Percentiles rank a stretch among this genome's conserved stretches.
These are phyloP conservation scores for Sporothrix variecibatus DNA, from an alignment of 2,329 filamentous ascomycete species.

Conservation along the genomic window DNA sequence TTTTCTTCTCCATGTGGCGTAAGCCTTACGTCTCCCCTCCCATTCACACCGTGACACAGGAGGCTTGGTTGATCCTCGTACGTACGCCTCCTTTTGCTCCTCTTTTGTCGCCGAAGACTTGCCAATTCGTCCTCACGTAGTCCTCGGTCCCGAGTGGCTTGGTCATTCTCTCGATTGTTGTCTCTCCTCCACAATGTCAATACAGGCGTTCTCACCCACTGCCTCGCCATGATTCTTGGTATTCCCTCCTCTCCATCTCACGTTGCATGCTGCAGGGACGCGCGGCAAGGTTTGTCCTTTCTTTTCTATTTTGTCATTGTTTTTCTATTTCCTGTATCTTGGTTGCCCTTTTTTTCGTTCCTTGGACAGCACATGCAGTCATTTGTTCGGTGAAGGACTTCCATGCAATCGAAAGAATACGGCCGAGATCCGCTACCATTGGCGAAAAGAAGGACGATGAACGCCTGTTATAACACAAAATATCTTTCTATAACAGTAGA, in stretches of 20 bases:
- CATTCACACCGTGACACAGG: neutral
- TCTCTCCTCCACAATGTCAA: neutral
- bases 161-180: neutral
- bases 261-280: constrained; percentile 19
- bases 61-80: neutral
- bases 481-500: neutral
- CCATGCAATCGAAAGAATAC: neutral
- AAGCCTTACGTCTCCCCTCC: constrained; percentile 2
- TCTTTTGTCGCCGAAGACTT: neutral
- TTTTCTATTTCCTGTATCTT: neutral
- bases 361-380: neutral
- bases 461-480: neutral
- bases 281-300: neutral
- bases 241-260: neutral
- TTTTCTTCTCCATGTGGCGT: neutral
- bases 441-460: neutral
- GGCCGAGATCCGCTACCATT: neutral
- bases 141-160: constrained; percentile 12
- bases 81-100: neutral
- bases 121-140: neutral
- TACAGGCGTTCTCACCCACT: neutral
- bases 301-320: neutral
- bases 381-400: neutral
- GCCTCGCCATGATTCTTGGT: neutral
- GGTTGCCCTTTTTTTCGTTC: neutral